phyloP scores from a whole-genome alignment of 768 basidiomycete genomes.

The Mycena metata region DNA sequence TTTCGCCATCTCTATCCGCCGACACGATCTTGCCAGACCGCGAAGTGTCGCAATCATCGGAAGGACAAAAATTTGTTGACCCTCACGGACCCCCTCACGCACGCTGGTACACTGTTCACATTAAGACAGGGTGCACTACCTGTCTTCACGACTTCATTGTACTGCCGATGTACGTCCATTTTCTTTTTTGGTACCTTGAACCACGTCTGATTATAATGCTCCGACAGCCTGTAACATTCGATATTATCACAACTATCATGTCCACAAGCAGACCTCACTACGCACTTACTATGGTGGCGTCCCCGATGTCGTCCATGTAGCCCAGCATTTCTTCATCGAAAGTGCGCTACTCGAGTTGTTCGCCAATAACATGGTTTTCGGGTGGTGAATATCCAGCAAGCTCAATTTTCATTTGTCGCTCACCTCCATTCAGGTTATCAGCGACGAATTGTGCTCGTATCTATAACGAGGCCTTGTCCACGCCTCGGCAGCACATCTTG shows the following conservation, averaged over 20 bases:
- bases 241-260: slow-evolving; percentile 20
- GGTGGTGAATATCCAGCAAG: too few relatives aligned
- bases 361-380: too few relatives aligned
- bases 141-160: slow-evolving; percentile 42
- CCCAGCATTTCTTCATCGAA: slow-evolving; percentile 9
- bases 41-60: slow-evolving; percentile 1
- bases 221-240: slow-evolving; percentile 2
- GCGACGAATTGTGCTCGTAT: slow-evolving; percentile 11
- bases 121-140: slow-evolving; percentile 41
- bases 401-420: too few relatives aligned
- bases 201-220: not conserved
- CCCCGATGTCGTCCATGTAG: slow-evolving; percentile 1
- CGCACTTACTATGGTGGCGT: slow-evolving; percentile 14
- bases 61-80: slow-evolving; percentile 13
- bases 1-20: slow-evolving; percentile 3
- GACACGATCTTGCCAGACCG: not conserved
- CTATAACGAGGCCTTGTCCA: not conserved
- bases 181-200: not conserved
- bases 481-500: not conserved
- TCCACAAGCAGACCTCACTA: slow-evolving; percentile 5
- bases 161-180: slow-evolving; percentile 40
- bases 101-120: slow-evolving; percentile 41
- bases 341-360: slow-evolving; percentile 7
- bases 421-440: not conserved
- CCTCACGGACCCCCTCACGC: slow-evolving; percentile 18